These are phyloP conservation scores for Parasarocladium wereldwijsianum DNA, from an alignment of 2,329 filamentous ascomycete species.

Conservation along the genomic window DNA sequence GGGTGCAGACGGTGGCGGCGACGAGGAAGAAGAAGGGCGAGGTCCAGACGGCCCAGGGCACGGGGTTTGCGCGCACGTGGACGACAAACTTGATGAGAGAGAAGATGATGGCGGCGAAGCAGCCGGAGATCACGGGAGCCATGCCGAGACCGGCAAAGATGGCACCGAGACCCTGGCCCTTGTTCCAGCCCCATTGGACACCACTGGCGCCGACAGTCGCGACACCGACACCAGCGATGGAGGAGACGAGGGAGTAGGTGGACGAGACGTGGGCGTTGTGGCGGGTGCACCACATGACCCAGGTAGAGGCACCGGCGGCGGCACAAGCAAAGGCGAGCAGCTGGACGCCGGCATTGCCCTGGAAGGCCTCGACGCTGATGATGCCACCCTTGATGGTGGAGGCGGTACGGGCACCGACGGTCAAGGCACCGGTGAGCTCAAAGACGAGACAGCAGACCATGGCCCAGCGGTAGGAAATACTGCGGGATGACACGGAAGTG, in stretches of 20 bases:
- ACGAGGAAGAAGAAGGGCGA: constrained; percentile 68
- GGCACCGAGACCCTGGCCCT: constrained; percentile 53
- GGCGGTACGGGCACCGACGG: constrained; percentile 54
- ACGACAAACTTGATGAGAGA: constrained; percentile 55
- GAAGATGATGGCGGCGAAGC: constrained; percentile 55
- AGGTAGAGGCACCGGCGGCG: constrained; percentile 48
- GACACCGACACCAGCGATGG: constrained; percentile 54
- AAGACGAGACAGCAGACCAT: constrained; percentile 53
- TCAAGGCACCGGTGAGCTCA: constrained; percentile 52
- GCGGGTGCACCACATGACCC: constrained; percentile 70
- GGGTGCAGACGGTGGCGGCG: constrained; percentile 57
- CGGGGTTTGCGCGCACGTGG: constrained; percentile 55
- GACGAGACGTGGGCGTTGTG: constrained; percentile 61
- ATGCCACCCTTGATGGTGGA: constrained; percentile 71
- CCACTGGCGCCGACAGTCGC: constrained; percentile 45
- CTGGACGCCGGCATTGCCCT: constrained; percentile 47
- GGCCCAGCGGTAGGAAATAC: constrained; percentile 54
- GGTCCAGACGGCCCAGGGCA: constrained; percentile 58
- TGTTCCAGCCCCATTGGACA: constrained; percentile 57
- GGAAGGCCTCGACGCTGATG: constrained; percentile 45
- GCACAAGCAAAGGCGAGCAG: constrained; percentile 54
- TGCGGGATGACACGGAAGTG: constrained; percentile 67
- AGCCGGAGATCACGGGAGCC: constrained; percentile 52
- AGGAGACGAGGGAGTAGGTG: constrained; percentile 56
- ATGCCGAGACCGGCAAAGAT: constrained; percentile 60